These are phyloP conservation scores for Beverwykella pulmonaria DNA, from an alignment of 495 filamentous ascomycete genomes.

Conservation along the genomic window DNA sequence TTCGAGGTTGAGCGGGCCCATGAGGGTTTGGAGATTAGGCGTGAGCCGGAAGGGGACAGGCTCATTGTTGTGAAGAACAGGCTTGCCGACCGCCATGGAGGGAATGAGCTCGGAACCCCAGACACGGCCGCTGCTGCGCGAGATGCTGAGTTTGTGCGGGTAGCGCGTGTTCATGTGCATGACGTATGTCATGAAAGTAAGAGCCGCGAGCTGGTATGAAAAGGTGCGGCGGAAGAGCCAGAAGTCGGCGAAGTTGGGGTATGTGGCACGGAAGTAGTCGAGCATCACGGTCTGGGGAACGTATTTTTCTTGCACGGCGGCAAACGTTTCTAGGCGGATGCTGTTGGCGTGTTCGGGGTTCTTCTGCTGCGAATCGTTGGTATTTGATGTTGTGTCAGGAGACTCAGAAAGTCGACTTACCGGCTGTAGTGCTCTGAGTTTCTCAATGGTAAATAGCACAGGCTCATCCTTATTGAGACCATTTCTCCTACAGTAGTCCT, in stretches of 20 bases:
- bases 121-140: conserved; percentile 84
- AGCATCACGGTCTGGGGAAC: conserved; percentile 78
- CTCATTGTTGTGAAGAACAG: conserved; percentile 92
- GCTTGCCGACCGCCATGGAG: conserved; percentile 73
- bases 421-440: conserved; percentile 67
- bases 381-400: not conserved
- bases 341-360: conserved; percentile 64
- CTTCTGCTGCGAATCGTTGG: conserved; percentile 39
- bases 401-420: conserved; percentile 22
- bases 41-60: conserved; percentile 95
- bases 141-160: conserved; percentile 91
- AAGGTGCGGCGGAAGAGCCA: conserved; percentile 98
- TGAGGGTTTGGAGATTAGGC: conserved; percentile 89
- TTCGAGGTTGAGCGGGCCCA: conserved; percentile 94
- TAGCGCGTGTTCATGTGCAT: conserved; percentile 94
- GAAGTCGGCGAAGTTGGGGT: conserved; percentile 89
- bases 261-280: conserved; percentile 86
- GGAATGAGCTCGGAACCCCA: conserved; percentile 95
- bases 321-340: conserved; percentile 79
- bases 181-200: conserved; percentile 98
- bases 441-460: conserved; percentile 91
- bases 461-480: conserved; percentile 93
- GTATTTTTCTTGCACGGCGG: conserved; percentile 87
- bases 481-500: conserved; percentile 87
- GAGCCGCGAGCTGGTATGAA: conserved; percentile 90